phyloP scores from a whole-genome alignment of 1,139 yeast species.

The Lodderomyces pseudojiufengensis region DNA sequence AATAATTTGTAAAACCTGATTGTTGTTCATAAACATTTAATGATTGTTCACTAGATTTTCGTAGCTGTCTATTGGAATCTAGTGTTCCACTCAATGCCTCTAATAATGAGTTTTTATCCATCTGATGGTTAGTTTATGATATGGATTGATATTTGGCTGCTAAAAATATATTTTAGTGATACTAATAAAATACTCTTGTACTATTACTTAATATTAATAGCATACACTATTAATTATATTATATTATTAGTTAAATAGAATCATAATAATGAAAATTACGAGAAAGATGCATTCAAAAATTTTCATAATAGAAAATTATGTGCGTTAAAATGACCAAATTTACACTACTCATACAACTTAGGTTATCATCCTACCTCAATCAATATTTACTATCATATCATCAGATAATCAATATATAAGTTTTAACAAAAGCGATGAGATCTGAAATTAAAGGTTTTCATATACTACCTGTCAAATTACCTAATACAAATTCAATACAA shows the following conservation, averaged over 20 bases:
- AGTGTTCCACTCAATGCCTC: constrained; percentile 43
- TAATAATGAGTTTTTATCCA: constrained; percentile 43
- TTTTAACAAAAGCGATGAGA: constrained; percentile 8
- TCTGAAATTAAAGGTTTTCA: constrained; percentile 53
- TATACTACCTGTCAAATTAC: constrained; percentile 46
- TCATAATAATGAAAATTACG: no score
- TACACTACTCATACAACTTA: no score
- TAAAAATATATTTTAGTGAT: no score
- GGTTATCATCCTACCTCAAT: no score
- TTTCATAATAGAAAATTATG: no score
- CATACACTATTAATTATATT: not conserved
- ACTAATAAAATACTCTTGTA: no score
- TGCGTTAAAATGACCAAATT: no score
- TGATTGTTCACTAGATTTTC: constrained; percentile 43
- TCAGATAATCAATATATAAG: not conserved
- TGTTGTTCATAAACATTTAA: constrained; percentile 39
- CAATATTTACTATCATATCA: not conserved
- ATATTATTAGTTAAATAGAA: no score
- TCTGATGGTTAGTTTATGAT: no score
- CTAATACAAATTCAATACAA: constrained; percentile 32
- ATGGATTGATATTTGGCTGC: no score
- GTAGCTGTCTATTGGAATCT: constrained; percentile 35
- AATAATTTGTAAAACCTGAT: constrained; percentile 57
- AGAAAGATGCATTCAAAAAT: no score
- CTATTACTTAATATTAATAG: not conserved